Base-by-base conservation (phyloP, 2,329 filamentous ascomycete species). In the Didymella pinodella region DNA sequence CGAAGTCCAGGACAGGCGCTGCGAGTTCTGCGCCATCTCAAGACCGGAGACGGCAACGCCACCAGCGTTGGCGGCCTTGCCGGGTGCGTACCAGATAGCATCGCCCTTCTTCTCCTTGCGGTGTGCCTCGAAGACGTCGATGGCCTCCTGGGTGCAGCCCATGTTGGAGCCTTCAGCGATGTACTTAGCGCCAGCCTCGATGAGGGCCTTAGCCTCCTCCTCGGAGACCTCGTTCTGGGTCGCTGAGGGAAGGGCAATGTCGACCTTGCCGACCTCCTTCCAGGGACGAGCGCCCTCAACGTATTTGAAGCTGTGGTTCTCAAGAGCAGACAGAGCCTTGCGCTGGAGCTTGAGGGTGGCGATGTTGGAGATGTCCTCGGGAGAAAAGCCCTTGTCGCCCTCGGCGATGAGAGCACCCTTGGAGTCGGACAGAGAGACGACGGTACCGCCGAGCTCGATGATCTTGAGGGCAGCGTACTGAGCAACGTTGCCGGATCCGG, bases 111-210 rank as follows among this genome's bases (percentile, higher is more conserved):
- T 86, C 77, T 83, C 78, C 72, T 84, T 87, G 69, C 93, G 86
- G 72, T 88, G 83, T 18, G 84, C 86, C 86, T 98, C 94, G 78
- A 98, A 98, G 66, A 92, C 83, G 73, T 97, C 91, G 73, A 99
- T 97, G 68, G 94, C 94, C 66, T 91, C 93, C 81, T 95, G 92
- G 32, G 93, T 97, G 85, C 93, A 97, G 65, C 95, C 95, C 95
- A 99, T 98, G 88, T 98, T 98, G 81, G 90, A 95, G 57, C 95
- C 95, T 83, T 99, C 95, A 58, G 95, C 95, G 67, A 98, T 89
- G 83, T 92, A 96, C 77, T 89, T 87, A 75, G 85, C 86, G 68
- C 94, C 94, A 59, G 85, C 86, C 48, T 85, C 85, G 59, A 97
- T 87, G 44, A 98, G 87, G 18, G 86, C 88, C 82, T 92, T 84